These are phyloP conservation scores for Phaffomyces thermotolerans DNA, from an alignment of 805 yeast genomes.

Conservation along the genomic window DNA sequence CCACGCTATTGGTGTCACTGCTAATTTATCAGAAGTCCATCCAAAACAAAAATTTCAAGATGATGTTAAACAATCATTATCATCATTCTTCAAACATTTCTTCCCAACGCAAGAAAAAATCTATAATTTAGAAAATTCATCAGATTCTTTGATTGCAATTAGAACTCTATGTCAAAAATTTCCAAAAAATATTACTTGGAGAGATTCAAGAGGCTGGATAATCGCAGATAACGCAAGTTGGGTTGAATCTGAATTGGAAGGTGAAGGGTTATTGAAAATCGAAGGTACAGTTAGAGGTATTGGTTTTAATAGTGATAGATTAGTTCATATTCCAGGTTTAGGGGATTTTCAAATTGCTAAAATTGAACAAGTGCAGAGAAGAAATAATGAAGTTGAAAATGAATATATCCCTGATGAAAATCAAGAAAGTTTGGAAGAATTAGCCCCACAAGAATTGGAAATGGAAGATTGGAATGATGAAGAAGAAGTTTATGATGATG, in stretches of 20 bases:
- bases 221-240: constrained; percentile 60
- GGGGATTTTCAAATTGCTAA: constrained; percentile 81
- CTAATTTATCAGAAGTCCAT: constrained; percentile 60
- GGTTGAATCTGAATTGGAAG: constrained; percentile 23
- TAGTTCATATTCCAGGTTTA: constrained; percentile 79
- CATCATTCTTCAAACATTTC: constrained; percentile 63
- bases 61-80: constrained; percentile 58
- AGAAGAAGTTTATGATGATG: constrained; percentile 26
- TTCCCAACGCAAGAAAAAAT: constrained; percentile 77
- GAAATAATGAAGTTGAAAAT: constrained; percentile 16
- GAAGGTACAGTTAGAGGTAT: constrained; percentile 84
- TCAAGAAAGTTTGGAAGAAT: constrained; percentile 54
- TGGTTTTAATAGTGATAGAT: constrained; percentile 70
- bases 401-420: constrained; percentile 30
- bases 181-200: constrained; percentile 84
- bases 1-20: constrained; percentile 68
- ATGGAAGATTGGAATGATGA: constrained; percentile 36
- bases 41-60: constrained; percentile 71
- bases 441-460: constrained; percentile 47
- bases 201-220: constrained; percentile 86
- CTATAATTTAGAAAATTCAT: constrained; percentile 55
- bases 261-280: constrained; percentile 43
- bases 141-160: constrained; percentile 68
- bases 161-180: constrained; percentile 77
- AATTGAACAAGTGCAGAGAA: constrained; percentile 45